Base-by-base conservation (phyloP, 352 stramenopile species). In the Pythium aquatile region DNA sequence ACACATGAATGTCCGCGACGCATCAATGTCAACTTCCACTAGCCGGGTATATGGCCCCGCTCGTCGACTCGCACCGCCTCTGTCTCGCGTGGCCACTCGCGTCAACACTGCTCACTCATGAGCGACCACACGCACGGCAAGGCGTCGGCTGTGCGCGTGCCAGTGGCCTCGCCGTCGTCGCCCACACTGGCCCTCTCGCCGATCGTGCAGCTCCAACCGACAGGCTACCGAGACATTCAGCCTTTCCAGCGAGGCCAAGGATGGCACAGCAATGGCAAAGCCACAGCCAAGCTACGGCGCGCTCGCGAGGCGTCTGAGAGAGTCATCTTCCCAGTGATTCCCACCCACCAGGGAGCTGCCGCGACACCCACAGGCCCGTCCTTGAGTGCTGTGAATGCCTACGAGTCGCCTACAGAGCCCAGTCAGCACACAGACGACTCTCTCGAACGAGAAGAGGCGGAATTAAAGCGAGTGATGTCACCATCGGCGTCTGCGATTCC, bases 161-260 rank as follows among this genome's bases (percentile, higher is more conserved):
- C 62, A 3, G 56, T 47, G 48, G 51, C 66, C 16, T 61, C 59
- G 1, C 63, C 26, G 40, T 53, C 65, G 9, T 57, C 59, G 1
- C 63, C 26, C 58, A 49, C 61, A 61, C 60, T 58, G n/a, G 58
- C 53, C 30, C 58, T 88, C 7, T 91, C 82, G 1, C 82, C 82
- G n/a, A 75, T 89, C 40, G 76, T 86, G 29, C 76, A 81, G 30
- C 61, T 87, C 1, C 57, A 88, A 37, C 80, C 82, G 2, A 88
- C 75, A 2, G 82, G 82, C 0, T 89, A 89, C 58, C 78, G 80
- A 42, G 78, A 88, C 55, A 77, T 91, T n/a, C 78, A 88, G 48
- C 82, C 77, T 9, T 81, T 91, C 67, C 79, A 87, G 32, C 83
- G 81, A 29, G 82, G 79, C 54, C 72, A 81, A 66, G 78, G 78